phyloP scores from a whole-genome alignment of 2,329 filamentous ascomycete genomes.

The Gaeumannomyces tritici region DNA sequence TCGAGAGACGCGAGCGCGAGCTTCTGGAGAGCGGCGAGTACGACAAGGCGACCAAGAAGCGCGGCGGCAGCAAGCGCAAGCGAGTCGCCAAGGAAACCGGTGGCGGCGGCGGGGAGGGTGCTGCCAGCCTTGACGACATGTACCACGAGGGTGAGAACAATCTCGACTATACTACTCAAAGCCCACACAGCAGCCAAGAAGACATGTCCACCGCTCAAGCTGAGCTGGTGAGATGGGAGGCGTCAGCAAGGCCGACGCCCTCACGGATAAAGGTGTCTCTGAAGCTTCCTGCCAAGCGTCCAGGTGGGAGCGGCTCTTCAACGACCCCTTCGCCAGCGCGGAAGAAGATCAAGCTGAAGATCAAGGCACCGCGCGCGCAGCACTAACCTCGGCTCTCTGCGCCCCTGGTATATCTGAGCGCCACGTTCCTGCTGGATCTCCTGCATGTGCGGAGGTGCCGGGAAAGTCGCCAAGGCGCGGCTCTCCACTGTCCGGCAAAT shows the following conservation, averaged over 20 bases:
- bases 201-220: conserved; percentile 7
- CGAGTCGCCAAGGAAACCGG: conserved; percentile 19
- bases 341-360: not conserved
- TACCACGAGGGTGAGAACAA: conserved; percentile 89
- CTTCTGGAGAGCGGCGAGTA: conserved; percentile 62
- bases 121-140: conserved; percentile 82
- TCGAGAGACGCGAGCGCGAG: conserved; percentile 88
- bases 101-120: conserved; percentile 26
- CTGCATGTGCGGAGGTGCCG: not conserved
- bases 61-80: conserved; percentile 45
- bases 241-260: not conserved
- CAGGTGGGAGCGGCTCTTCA: not conserved
- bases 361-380: too few relatives aligned
- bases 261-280: too few relatives aligned
- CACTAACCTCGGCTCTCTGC: not conserved
- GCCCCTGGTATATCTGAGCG: not conserved
- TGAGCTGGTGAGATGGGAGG: conserved; percentile 2
- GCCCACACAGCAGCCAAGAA: not conserved
- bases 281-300: not conserved
- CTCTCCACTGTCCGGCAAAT: not conserved
- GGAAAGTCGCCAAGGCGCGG: not conserved
- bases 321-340: not conserved
- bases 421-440: not conserved
- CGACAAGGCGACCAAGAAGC: conserved; percentile 53
- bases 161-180: not conserved